Conservation (phyloP, 225 moss, liverwort and hornwort genomes). For the Physcomitrium patens region DNA sequence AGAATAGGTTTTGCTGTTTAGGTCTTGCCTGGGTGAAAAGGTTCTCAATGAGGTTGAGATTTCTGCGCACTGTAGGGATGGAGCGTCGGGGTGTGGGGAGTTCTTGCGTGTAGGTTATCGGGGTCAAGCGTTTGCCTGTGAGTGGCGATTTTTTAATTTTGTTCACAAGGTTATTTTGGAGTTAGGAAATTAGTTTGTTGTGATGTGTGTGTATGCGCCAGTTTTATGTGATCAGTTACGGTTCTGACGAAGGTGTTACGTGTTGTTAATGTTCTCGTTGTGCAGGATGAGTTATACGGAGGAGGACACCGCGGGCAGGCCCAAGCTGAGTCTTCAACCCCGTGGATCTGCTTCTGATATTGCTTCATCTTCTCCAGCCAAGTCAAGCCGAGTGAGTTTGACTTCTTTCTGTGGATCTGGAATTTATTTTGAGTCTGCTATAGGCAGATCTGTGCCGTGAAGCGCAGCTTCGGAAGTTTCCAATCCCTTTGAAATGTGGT, state of each 20-base stretch:
- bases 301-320: conserved; percentile 86
- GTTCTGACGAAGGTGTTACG: neutral
- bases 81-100: neutral
- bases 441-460: too few relatives aligned
- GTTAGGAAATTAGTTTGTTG: neutral
- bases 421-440: neutral
- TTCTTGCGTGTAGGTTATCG: conserved; percentile 12
- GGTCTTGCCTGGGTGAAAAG: neutral
- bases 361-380: conserved; percentile 65
- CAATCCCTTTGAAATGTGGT: neutral
- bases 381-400: conserved; percentile 72
- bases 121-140: neutral
- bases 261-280: neutral
- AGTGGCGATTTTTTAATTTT: neutral
- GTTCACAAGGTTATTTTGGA: neutral
- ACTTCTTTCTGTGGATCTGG: conserved; percentile 24
- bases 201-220: neutral
- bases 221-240: neutral
- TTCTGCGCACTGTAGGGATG: too few relatives aligned
- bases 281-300: conserved; percentile 87
- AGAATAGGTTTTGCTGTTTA: neutral
- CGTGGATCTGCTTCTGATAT: conserved; percentile 82
- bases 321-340: conserved; percentile 96
- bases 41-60: neutral
- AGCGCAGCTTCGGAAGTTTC: neutral